Base-by-base conservation (phyloP, 177 flowering plant genomes). In the Viscum album region DNA sequence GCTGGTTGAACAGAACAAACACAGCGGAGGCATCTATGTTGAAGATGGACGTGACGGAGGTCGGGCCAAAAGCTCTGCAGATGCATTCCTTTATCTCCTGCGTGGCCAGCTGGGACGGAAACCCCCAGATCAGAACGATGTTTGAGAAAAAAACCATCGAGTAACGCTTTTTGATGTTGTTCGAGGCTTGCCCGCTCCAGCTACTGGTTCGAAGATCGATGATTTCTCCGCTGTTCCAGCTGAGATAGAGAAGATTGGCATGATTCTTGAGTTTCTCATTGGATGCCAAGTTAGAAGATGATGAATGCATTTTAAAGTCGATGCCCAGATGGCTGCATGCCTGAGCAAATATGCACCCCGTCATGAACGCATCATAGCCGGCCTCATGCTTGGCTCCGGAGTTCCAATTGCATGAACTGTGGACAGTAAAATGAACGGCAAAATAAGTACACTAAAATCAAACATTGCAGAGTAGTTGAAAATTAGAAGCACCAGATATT, bases 341-440 rank as follows among this genome's bases (percentile, higher is more conserved):
- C 80, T 94, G 92, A 50, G 92, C 88, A 84, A 94, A 92, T 62
- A 94, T 74, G 60, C 96, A 88, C 4, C 99, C 99, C 6, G 99
- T 94, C 99, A 94, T 92, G 71, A 94, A 92, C 41, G 97, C 96
- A 85, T 92, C 99, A 77, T 89, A 95, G 34, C 99, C 99, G 36
- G 97, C 97, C 84, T 95, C 97, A 78, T 95, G 99, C 77, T 88
- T 88, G 47, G 84, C 89, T 74, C 97, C 97, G 13, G 94, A 81
- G 70, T 85, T 88, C 97, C 97, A 94, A 72, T 77, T 83, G 47
- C 87, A 82, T 41, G 90, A 85, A 75, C 96, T 92, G 91, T 76
- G 83, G 58, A 73, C 28, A 39, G 28, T 45, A 45, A 15, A 45
- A 13, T 19, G 24, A 45, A 45, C 6, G 52, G 24, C 21, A 4